Conservation (phyloP, 805 yeast species). For the Nakazawaea anatomiae region DNA sequence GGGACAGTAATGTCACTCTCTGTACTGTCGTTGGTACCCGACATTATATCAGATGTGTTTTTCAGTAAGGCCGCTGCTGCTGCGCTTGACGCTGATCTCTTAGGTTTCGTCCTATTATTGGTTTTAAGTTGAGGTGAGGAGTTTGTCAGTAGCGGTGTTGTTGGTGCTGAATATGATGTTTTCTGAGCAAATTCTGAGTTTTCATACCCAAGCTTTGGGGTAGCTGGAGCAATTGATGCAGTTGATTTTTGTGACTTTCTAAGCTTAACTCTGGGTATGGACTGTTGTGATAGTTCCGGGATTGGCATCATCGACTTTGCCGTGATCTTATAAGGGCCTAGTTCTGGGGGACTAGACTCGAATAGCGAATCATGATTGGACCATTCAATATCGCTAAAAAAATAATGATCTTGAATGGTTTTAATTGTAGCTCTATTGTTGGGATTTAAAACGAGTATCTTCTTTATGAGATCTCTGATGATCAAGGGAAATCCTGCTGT, state of each 20-base stretch:
- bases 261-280: background rate
- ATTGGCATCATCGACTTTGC: conserved; percentile 78
- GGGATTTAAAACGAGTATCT: conserved; percentile 60
- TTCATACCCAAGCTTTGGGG: background rate
- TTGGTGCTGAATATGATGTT: background rate
- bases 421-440: conserved; percentile 52
- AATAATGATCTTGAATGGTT: conserved; percentile 57
- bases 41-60: conserved; percentile 8
- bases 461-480: conserved; percentile 66
- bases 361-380: conserved; percentile 49
- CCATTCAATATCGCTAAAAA: conserved; percentile 54
- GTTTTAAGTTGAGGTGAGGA: background rate
- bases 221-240: background rate
- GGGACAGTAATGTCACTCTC: background rate
- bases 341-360: conserved; percentile 53
- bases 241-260: background rate
- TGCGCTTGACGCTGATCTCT: conserved; percentile 12
- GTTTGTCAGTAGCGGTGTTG: conserved; percentile 1
- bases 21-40: background rate
- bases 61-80: conserved; percentile 16
- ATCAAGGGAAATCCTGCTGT: conserved; percentile 80
- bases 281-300: conserved; percentile 38
- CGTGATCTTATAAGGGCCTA: conserved; percentile 66
- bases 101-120: background rate
- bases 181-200: conserved; percentile 10